phyloP scores from a whole-genome alignment of 2,329 filamentous ascomycete genomes.

The Stemphylium lycopersici region DNA sequence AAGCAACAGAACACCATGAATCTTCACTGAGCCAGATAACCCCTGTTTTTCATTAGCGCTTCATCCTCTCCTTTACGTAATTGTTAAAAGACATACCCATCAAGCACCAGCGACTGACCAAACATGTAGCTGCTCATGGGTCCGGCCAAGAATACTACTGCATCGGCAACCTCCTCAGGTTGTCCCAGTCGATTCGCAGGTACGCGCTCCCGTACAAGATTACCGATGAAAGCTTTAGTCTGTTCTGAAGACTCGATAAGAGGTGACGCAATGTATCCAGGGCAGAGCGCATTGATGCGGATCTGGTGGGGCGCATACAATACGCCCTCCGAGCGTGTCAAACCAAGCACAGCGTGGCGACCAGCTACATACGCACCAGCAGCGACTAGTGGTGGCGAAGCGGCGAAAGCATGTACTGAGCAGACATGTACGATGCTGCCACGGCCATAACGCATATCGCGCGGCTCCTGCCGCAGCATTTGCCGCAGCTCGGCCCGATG shows the following conservation, averaged over 20 bases:
- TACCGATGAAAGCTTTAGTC: conserved; percentile 10
- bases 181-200: conserved; percentile 13
- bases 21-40: conserved; percentile 5
- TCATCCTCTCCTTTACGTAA: neutral
- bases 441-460: conserved; percentile 30
- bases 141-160: conserved; percentile 12
- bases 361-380: conserved; percentile 54
- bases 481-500: conserved; percentile 57
- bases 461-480: conserved; percentile 55
- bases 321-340: conserved; percentile 59
- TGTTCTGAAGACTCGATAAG: conserved; percentile 25
- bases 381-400: conserved; percentile 32
- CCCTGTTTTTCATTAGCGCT: conserved; percentile 1
- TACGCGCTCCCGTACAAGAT: conserved; percentile 14
- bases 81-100: conserved; percentile 9
- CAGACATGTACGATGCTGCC: conserved; percentile 60
- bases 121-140: conserved; percentile 20
- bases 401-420: conserved; percentile 56
- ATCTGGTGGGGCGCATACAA: conserved; percentile 58
- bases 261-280: conserved; percentile 52
- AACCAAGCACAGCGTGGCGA: conserved; percentile 59
- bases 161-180: conserved; percentile 17
- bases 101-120: conserved; percentile 14
- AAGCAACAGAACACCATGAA: neutral
- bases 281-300: conserved; percentile 64